These are phyloP conservation scores for Coemansia sp. DNA, from an alignment of 192 early-diverging fungal genomes.

Conservation along the genomic window DNA sequence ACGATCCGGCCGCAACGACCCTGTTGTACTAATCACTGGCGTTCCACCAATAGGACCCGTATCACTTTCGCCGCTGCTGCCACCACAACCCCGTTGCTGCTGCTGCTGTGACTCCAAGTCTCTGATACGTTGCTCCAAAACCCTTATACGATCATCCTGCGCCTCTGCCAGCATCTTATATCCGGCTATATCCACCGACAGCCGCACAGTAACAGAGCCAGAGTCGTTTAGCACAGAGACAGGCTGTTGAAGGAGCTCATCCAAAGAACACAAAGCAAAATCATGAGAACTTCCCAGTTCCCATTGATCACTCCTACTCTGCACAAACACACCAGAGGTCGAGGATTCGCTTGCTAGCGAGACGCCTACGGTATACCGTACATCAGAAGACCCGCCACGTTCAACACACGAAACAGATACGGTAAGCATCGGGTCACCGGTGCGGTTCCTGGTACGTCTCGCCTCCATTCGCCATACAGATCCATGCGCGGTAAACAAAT, in stretches of 20 bases:
- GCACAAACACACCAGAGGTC: neutral
- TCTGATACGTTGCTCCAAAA: slow-evolving; percentile 21
- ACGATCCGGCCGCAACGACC: slow-evolving; percentile 5
- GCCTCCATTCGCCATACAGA: slow-evolving; percentile 33
- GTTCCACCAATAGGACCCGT: neutral
- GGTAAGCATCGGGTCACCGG: slow-evolving; percentile 36
- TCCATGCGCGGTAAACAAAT: slow-evolving; percentile 32
- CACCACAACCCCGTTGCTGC: neutral
- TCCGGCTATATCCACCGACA: slow-evolving; percentile 30
- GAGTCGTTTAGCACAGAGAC: slow-evolving; percentile 5
- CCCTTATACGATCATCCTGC: slow-evolving; percentile 28
- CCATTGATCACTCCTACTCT: neutral
- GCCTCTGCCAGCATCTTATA: slow-evolving; percentile 20
- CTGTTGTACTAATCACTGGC: neutral
- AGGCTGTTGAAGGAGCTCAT: neutral
- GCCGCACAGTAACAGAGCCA: slow-evolving; percentile 22
- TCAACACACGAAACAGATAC: slow-evolving; percentile 26
- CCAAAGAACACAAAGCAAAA: slow-evolving; percentile 31
- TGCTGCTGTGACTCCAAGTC: slow-evolving; percentile 5
- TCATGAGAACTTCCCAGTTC: slow-evolving; percentile 8
- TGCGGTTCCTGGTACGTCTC: slow-evolving; percentile 22
- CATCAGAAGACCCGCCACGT: slow-evolving; percentile 6
- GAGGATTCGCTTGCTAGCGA: neutral
- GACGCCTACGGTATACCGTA: slow-evolving; percentile 14
- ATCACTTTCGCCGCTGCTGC: slow-evolving; percentile 12